Base-by-base conservation (phyloP, 192 early-diverging fungal species). In the Rhizophagus clarus region DNA sequence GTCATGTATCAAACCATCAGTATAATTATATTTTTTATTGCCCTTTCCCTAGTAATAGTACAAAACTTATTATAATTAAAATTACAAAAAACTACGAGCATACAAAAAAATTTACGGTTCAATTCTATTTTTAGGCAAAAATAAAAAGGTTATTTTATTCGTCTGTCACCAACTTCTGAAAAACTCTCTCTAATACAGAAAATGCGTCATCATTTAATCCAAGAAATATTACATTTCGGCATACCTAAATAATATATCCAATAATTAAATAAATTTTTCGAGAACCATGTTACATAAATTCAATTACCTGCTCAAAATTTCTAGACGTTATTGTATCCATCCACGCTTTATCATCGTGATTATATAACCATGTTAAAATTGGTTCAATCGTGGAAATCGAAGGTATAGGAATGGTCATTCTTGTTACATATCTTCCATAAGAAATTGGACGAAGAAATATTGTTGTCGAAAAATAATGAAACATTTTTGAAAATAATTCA, bases 291-390 rank as follows among this genome's bases (percentile, higher is more conserved):
- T 11, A 47, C 10, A 2, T 32, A 20, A 51, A 32, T 14, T 17
- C 34, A 29, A 3, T 60, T 34, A 74, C 72, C 28, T 61, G 31
- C 14, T 60, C 49, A 17, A 74, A 74, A 32, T 34, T 61, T 12
- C 20, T 60, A 6, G 45, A n/a, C 6, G 45, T 61, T 51, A 60
- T 60, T 15, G 72, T 60, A 10, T 51, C 22, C 51, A 74, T 29
- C 72, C 72, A 74, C 1, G 28, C 22, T 74, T 61, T 10, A 74
- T 74, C 72, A 24, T 74, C 28, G 29, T 74, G 72, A 51, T 31
- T 32, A 60, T 74, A 74, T n/a, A 74, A 32, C 72, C 72, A 74
- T 51, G n/a, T 74, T 15, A 74, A 60, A 40, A 74, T 74, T 8
- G 51, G 72, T 74, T 74, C 72, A 32, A 74, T 74, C 24, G 49